A percentile compares a stretch with the other conserved stretches of the same genome.
These are phyloP conservation scores for Fusarium napiforme DNA, from an alignment of 2,329 filamentous ascomycete genomes.

Conservation along the genomic window DNA sequence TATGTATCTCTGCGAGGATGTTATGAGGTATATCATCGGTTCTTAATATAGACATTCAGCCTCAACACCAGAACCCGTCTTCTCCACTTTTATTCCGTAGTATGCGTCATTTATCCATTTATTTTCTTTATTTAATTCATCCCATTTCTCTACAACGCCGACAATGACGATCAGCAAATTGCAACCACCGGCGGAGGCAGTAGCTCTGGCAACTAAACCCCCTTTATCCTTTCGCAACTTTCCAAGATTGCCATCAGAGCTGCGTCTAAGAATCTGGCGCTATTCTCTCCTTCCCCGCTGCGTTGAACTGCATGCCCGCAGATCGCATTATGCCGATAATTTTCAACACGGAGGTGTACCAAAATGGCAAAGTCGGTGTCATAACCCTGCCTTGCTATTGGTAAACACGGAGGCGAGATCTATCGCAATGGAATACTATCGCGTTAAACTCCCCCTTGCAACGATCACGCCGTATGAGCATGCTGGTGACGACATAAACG, in stretches of 20 bases:
- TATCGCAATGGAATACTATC: neutral
- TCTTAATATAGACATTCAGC: no score
- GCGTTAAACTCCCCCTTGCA: neutral
- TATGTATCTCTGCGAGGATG: no score
- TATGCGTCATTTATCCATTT: neutral
- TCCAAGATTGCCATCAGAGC: neutral
- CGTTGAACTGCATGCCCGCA: neutral
- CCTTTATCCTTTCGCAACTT: neutral
- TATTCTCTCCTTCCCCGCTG: neutral
- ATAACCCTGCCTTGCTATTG: no score
- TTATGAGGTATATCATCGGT: no score
- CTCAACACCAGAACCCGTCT: no score
- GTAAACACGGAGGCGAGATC: neutral
- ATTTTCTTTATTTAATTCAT: neutral
- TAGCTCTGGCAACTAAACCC: rapidly evolving
- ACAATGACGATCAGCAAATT: neutral
- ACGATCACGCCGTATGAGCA: neutral
- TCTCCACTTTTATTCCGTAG: neutral
- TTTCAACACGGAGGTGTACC: neutral
- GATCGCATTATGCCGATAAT: neutral
- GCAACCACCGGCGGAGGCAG: neutral
- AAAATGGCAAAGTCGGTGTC: neutral
- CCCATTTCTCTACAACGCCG: neutral
- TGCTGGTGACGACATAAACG: neutral
- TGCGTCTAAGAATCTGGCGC: neutral